Evolutionary conservation across 2,329 filamentous ascomycete genomes (phyloP).

Genomic region (Trichoderma aggressivum): DNA sequence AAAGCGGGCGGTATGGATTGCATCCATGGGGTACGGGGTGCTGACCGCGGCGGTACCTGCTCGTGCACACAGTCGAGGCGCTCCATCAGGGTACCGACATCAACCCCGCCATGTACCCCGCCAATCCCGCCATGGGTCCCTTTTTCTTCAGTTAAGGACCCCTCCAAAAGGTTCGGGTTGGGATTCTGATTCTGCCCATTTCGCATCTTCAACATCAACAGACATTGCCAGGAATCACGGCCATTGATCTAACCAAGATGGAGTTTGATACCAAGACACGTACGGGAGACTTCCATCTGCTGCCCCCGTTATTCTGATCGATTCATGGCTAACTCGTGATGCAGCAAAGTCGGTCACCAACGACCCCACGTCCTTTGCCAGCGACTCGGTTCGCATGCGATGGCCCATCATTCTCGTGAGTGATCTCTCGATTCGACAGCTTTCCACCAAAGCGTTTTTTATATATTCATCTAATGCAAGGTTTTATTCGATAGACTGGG

Average conservation of each 20-base stretch:
- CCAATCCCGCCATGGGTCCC: slow-evolving; percentile 3
- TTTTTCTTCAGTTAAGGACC: not conserved
- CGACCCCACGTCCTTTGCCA: slow-evolving; percentile 84
- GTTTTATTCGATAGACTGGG: slow-evolving; percentile 60
- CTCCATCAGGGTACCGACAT: not conserved
- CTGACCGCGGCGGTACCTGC: not conserved
- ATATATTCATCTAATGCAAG: not conserved
- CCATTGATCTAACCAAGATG: slow-evolving; percentile 45
- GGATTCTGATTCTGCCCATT: not conserved
- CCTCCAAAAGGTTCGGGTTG: not conserved
- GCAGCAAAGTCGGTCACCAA: slow-evolving; percentile 73
- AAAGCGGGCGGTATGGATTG: not conserved
- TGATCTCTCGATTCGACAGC: slow-evolving; percentile 2
- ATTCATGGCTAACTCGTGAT: slow-evolving; percentile 10
- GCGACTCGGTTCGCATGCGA: slow-evolving; percentile 75
- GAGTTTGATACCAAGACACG: slow-evolving; percentile 72
- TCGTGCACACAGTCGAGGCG: not conserved
- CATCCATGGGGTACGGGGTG: not conserved
- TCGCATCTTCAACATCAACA: not conserved
- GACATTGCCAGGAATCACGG: not conserved
- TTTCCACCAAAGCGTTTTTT: not conserved
- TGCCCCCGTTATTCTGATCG: not conserved
- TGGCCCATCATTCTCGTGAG: slow-evolving; percentile 91
- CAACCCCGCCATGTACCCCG: slow-evolving; percentile 13
- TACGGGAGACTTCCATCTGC: slow-evolving; percentile 35